phyloP scores from a whole-genome alignment of 2,329 filamentous ascomycete species.

The Shiraia sp. region DNA sequence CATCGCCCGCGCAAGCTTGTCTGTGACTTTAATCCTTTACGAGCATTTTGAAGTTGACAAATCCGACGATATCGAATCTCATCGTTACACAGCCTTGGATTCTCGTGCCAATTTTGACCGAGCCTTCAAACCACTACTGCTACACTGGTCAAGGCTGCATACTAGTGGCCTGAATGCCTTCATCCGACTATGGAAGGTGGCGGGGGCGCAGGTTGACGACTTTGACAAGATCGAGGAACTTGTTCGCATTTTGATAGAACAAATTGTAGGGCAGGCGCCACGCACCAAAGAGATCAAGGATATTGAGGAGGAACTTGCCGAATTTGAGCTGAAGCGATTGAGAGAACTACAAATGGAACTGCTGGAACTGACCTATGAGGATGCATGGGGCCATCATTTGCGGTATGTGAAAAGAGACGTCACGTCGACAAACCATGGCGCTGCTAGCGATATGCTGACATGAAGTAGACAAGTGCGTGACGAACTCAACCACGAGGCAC shows the following conservation, averaged over 20 bases:
- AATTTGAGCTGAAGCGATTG: conserved; percentile 78
- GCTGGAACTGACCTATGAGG: conserved; percentile 87
- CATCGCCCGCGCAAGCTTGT: conserved; percentile 81
- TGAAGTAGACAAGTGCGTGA: conserved; percentile 74
- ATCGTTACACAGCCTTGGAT: conserved; percentile 75
- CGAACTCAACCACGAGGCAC: conserved; percentile 84
- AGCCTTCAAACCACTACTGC: conserved; percentile 80
- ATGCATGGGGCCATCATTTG: conserved; percentile 90
- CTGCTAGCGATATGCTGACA: conserved; percentile 24
- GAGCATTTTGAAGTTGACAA: conserved; percentile 95
- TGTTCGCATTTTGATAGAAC: conserved; percentile 85
- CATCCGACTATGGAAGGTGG: conserved; percentile 89
- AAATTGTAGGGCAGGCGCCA: conserved; percentile 80
- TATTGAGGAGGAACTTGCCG: conserved; percentile 84
- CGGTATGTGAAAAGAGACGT: conserved; percentile 45
- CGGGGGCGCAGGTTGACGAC: conserved; percentile 80
- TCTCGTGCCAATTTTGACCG: conserved; percentile 79
- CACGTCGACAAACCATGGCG: not conserved
- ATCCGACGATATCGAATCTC: conserved; percentile 75
- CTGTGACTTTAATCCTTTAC: conserved; percentile 85
- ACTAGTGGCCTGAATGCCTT: conserved; percentile 84
- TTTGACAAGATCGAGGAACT: conserved; percentile 93
- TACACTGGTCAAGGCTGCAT: conserved; percentile 93
- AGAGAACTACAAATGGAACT: conserved; percentile 92
- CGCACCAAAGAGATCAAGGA: conserved; percentile 83